These are phyloP conservation scores for Lotmaria passim DNA, from an alignment of 208 protist species.

Conservation along the genomic window DNA sequence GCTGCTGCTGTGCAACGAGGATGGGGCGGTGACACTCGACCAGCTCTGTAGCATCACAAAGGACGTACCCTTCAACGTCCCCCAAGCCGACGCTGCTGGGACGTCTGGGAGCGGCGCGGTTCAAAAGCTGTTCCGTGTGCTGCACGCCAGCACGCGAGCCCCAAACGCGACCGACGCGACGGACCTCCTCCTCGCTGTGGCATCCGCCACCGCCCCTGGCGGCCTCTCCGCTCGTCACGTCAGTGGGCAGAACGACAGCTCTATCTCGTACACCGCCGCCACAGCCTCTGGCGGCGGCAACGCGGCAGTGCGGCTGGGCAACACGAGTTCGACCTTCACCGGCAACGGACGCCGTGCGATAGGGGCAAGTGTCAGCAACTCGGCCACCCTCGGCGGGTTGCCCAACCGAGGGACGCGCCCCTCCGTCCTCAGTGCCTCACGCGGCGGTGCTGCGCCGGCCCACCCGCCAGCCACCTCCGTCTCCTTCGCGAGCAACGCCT, in stretches of 20 bases:
- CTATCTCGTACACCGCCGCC: neutral
- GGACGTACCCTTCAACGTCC: conserved; percentile 63
- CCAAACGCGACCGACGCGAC: conserved; percentile 22
- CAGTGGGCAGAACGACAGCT: conserved; percentile 3
- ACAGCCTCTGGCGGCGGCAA: neutral
- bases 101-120: conserved; percentile 32
- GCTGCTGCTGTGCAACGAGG: conserved; percentile 43
- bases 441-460: neutral
- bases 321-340: neutral
- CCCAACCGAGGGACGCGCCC: neutral
- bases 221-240: neutral
- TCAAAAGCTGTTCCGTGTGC: conserved; percentile 27
- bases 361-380: neutral
- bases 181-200: conserved; percentile 24
- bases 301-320: neutral
- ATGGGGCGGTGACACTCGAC: conserved; percentile 48
- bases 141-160: conserved; percentile 25
- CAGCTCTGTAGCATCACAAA: conserved; percentile 40
- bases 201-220: conserved; percentile 5
- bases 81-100: conserved; percentile 20
- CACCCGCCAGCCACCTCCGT: conserved; percentile 1
- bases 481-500: conserved; percentile 13
- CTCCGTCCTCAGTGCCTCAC: neutral
- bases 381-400: neutral
- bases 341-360: neutral